Conservation (phyloP, 2,329 filamentous ascomycete species). For the Ophiostoma quercus region DNA sequence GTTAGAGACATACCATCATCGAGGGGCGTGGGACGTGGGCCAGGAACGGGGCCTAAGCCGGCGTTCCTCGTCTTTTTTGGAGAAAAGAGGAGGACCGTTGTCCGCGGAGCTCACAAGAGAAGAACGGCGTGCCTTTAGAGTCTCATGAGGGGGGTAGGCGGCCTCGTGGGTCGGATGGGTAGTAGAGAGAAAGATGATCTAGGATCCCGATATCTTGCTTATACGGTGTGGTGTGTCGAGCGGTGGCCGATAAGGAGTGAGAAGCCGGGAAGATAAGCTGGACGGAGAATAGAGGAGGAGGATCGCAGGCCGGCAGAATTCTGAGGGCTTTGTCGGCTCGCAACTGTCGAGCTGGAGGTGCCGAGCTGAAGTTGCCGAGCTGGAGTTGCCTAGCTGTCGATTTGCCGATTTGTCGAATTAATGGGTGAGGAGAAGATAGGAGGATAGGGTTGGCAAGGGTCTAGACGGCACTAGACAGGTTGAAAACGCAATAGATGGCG, state of each 20-base stretch:
- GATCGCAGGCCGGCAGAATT: neutral
- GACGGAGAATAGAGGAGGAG: neutral
- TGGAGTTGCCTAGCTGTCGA: no score
- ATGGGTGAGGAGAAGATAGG: neutral
- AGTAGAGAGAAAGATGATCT: neutral
- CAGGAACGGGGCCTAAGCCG: slow-evolving; percentile 25
- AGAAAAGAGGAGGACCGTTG: neutral
- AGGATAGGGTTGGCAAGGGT: neutral
- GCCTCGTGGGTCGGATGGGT: slow-evolving; percentile 11
- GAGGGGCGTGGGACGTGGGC: slow-evolving; percentile 23
- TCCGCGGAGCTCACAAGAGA: neutral
- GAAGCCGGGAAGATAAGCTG: neutral
- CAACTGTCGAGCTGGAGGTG: no score
- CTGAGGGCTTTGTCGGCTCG: neutral
- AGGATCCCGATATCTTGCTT: neutral
- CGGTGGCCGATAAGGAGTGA: neutral
- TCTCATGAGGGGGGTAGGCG: slow-evolving; percentile 14
- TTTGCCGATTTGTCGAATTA: neutral
- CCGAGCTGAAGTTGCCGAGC: no score
- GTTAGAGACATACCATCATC: slow-evolving; percentile 28
- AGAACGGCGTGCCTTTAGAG: neutral
- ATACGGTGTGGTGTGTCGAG: neutral
- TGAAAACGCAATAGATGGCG: neutral
- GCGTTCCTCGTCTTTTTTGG: slow-evolving; percentile 20
- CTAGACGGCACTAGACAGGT: neutral